Evolutionary conservation across 768 basidiomycete species (phyloP), one percentile per base, ranked within the genome.

Genomic region (Leucocoprinus birnbaumii): DNA sequence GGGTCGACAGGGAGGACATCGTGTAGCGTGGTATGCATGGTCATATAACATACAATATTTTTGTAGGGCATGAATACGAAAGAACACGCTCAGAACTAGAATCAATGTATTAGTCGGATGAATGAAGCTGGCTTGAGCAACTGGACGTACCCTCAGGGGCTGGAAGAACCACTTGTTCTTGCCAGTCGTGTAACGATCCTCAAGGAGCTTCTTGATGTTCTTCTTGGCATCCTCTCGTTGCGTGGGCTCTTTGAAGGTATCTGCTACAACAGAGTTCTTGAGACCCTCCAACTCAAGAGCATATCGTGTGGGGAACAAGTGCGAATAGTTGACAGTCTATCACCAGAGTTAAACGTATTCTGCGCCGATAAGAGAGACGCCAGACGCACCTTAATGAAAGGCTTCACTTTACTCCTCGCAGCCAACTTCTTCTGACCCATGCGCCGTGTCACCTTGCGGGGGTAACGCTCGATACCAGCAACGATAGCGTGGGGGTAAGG

Each of bases 131-230:
- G 18, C 19, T 5, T 9, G 37, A 22, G 5, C 1, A 27, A 16
- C 26, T 6, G 27, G 22, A 70, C 78, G 70, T 79, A 93, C 91
- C 69, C 86, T 85, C 61, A 94, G 85, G 53, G 87, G 70, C 59
- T 85, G 81, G 86, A 94, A 95, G 84, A 95, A 98, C 95, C 95
- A 98, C 73, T 87, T 86, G 86, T 97, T 98, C 85, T 96, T 95
- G 57, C 97, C 97, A 49, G 78, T 74, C 47, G 80, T 80, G 84
- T 98, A 97, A 57, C 95, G 82, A 67, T 98, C 95, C 84, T 98
- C 97, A 51, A 99, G 75, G 71, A 91, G 71, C 77, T 96, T 97
- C 85, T 97, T 98, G 73, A 98, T 84, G 62, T 78, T 85, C 83
- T 98, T 98, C 79, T 96, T 97, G 46, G 93, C 83, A 62, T 94